Conservation (phyloP, 192 early-diverging fungal species). For the Funneliformis mosseae region DNA sequence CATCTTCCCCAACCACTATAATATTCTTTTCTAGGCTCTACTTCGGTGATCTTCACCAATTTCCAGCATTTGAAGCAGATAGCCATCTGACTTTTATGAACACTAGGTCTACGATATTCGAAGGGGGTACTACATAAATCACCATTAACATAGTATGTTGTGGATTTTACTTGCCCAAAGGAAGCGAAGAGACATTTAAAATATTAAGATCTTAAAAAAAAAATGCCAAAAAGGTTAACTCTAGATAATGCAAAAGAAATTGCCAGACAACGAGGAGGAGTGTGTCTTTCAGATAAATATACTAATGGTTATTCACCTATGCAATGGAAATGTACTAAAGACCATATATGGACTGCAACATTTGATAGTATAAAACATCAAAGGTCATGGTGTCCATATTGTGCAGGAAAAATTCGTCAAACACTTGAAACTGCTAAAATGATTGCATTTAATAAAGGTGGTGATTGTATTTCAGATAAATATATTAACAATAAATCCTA, state of each 20-base stretch:
- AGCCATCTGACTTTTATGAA: no score
- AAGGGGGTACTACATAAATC: no score
- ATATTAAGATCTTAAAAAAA: no score
- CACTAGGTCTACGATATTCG: no score
- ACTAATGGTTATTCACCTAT: constrained; percentile 19
- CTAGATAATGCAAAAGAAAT: constrained; percentile 20
- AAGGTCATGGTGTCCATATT: constrained; percentile 5
- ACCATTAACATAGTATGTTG: no score
- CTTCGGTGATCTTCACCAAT: no score
- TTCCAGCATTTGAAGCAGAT: no score
- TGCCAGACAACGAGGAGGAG: neutral
- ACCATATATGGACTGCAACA: constrained; percentile 20
- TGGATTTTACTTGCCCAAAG: no score
- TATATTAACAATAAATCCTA: constrained; percentile 23
- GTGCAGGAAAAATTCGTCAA: neutral
- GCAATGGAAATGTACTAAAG: constrained; percentile 27
- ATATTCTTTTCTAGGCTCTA: no score
- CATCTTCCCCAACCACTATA: no score
- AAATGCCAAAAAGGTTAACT: no score
- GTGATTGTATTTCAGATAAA: constrained; percentile 23
- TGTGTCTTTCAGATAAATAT: constrained; percentile 23
- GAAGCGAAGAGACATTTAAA: no score
- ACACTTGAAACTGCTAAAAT: constrained; percentile 25
- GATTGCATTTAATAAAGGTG: constrained; percentile 23
- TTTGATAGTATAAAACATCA: constrained; percentile 20